Evolutionary conservation across 2,329 filamentous ascomycete genomes (phyloP).

Genomic region (Aspergillus pseudotamarii): DNA sequence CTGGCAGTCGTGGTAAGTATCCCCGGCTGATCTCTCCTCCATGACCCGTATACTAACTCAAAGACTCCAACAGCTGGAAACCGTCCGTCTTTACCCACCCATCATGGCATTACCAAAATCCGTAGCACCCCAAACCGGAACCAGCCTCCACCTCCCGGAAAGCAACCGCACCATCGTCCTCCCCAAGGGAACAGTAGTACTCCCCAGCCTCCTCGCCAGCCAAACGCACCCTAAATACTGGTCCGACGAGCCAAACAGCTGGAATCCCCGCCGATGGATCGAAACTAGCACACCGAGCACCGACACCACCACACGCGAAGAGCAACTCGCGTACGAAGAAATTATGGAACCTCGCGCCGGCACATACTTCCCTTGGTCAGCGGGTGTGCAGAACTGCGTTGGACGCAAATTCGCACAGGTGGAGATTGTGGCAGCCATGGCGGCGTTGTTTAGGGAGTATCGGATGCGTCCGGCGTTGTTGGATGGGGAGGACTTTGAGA

Average conservation of each 20-base stretch:
- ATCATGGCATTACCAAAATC: background rate
- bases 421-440: background rate
- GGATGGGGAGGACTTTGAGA: background rate
- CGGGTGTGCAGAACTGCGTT: background rate
- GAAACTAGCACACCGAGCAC: background rate
- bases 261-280: background rate
- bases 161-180: background rate
- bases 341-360: background rate
- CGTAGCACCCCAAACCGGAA: background rate
- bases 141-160: background rate
- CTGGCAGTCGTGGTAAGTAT: background rate
- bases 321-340: background rate
- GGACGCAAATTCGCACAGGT: background rate
- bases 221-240: background rate
- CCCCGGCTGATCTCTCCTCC: too few relatives aligned
- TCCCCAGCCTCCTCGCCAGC: background rate
- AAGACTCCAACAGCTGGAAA: background rate
- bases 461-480: background rate
- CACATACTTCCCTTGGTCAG: background rate
- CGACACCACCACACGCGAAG: background rate
- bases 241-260: background rate
- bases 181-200: background rate
- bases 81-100: background rate
- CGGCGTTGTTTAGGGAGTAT: background rate
- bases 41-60: background rate